Base-by-base conservation (phyloP, 495 filamentous ascomycete genomes). In the Lepidopterella palustris region DNA sequence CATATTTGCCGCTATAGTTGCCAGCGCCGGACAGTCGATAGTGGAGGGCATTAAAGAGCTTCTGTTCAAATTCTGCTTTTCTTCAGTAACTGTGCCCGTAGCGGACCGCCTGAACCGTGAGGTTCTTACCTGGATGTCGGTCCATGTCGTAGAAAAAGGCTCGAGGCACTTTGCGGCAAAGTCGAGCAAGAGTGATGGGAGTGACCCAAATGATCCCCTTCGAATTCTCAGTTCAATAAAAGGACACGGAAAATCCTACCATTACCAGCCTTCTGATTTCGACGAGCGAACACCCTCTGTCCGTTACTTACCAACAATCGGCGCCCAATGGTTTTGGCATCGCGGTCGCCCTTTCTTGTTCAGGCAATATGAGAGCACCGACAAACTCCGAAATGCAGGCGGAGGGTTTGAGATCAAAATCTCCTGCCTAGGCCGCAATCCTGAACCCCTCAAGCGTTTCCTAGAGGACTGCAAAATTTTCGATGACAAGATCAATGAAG, bases 341-440 rank as follows among this genome's bases (percentile, higher is more conserved):
- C 54, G 61, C 8, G 52, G 53, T 6, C 61, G 61, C 3, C 61
- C 61, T 5, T 63, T 59, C 25, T 13, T 59, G 23, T 55, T 59
- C 56, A 40, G 23, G 3, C 55, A 57, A 6, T 1, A 13, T 24
- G 26, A 15, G 21, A n/a, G n/a, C n/a, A n/a, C n/a, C n/a, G n/a
- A 27, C 1, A 40, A 31, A 20, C 28, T 13, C 2, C 51, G 18
- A 20, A 32, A 23, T 24, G n/a, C 25, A n/a, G n/a, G n/a, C n/a
- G n/a, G n/a, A n/a, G n/a, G n/a, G n/a, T n/a, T n/a, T n/a, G 47
- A 50, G 18, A 40, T 63, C 35, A n/a, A 5, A 2, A 3, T 63
- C 4, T 28, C 4, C 4, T 59, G 54, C 4, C 48, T 55, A 15
- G 61, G 61, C 21, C 49, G 61, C 45, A 59, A 29, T 24, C 42